Evolutionary conservation across 345 rosid species (phyloP), one percentile per base, ranked within the genome.

Genomic region (Murraya paniculata): DNA sequence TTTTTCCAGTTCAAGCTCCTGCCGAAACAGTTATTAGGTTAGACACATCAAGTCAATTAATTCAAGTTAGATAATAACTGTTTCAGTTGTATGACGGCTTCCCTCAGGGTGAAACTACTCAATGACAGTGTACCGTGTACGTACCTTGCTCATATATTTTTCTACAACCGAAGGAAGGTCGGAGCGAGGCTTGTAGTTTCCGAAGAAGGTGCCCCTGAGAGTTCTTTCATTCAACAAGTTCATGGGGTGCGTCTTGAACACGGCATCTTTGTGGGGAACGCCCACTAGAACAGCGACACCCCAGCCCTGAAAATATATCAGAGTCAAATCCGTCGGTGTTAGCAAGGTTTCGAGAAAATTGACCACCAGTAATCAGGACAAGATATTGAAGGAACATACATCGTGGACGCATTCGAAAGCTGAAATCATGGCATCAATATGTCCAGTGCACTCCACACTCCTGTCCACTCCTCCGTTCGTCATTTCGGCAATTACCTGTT

Each of bases 341-440:
- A 18, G 6, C 22, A 18, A 7, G 57, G 35, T 11, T 21, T 50
- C 0, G 0, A 53, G 22, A 53, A 19, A 53, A 53, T 18, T 53
- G 4, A 6, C 0, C 4, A 53, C 57, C 22, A 19, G 10, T 38
- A 2, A 41, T 11, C 18, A 13, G 16, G 38, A 70, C 7, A 19
- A 27, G 53, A 7, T 25, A 3, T 0, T n/a, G 0, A 16, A 65
- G 10, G 74, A 6, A 68, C 30, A 79, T 83, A 85, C 90, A 80
- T 87, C 88, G 14, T 85, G 90, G 48, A 84, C 88, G 70, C 90
- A 87, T 84, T 88, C 88, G n/a, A 88, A 86, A 11, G 91, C 87
- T 0, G 90, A 85, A 53, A 86, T 81, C 88, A 89, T 83, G 79
- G 89, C 86, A 9, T 81, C 45, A 60, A 77, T 71, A 75, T 58